These are phyloP conservation scores for Tarenaya hassleriana DNA, from an alignment of 345 rosid genomes.

Conservation along the genomic window DNA sequence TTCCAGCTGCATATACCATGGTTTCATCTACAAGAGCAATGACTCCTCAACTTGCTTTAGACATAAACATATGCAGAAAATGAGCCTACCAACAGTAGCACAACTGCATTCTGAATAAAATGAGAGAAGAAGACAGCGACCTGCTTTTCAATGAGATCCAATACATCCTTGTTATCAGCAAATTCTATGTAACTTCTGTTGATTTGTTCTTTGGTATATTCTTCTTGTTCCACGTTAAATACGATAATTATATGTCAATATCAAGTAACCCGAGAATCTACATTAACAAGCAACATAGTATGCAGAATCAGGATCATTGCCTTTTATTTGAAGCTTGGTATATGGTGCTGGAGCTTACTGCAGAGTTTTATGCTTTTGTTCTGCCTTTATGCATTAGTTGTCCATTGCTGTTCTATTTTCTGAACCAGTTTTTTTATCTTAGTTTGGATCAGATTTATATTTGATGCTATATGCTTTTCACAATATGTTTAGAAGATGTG, in stretches of 20 bases:
- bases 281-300: too few relatives aligned
- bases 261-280: slow-evolving; percentile 3
- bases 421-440: too few relatives aligned
- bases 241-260: slow-evolving; percentile 21
- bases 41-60: slow-evolving; percentile 53
- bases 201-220: slow-evolving; percentile 95
- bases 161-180: slow-evolving; percentile 97
- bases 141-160: slow-evolving; percentile 97
- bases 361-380: slow-evolving; percentile 9
- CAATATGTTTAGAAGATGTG: slow-evolving; percentile 65
- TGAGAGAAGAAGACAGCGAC: slow-evolving; percentile 11
- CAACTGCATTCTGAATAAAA: not conserved
- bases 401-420: slow-evolving; percentile 17
- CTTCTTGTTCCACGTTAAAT: slow-evolving; percentile 99
- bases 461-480: too few relatives aligned
- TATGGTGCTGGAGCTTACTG: slow-evolving; percentile 33
- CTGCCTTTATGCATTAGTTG: not conserved
- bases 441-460: too few relatives aligned
- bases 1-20: slow-evolving; percentile 56
- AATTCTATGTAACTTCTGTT: slow-evolving; percentile 99
- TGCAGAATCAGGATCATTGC: too few relatives aligned
- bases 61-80: slow-evolving; percentile 14
- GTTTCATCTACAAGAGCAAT: slow-evolving; percentile 98
- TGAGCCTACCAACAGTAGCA: slow-evolving; percentile 1
- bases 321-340: slow-evolving; percentile 98